Percentiles rank a stretch among this genome's conserved stretches.
phyloP scores from a whole-genome alignment of 768 basidiomycete genomes.

The Lactarius deliciosus region DNA sequence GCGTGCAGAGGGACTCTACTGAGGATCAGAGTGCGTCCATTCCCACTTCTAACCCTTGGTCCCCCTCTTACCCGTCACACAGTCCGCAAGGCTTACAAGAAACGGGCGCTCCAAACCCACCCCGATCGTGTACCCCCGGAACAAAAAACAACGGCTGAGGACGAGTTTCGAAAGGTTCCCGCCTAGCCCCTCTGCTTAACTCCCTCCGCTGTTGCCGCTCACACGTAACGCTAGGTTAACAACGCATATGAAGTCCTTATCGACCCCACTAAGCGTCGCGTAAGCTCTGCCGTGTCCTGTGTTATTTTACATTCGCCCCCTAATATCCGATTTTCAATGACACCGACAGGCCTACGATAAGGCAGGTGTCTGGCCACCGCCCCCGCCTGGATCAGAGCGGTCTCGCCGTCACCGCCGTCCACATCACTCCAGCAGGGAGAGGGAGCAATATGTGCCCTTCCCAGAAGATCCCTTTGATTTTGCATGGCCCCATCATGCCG shows the following conservation, averaged over 20 bases:
- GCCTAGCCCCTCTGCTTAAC: constrained; percentile 30
- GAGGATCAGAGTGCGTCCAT: constrained; percentile 60
- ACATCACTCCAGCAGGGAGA: constrained; percentile 13
- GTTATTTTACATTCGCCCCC: background rate
- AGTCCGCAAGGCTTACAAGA: constrained; percentile 83
- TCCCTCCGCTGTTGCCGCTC: constrained; percentile 11
- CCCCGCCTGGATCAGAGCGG: constrained; percentile 32
- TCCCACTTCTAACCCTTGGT: background rate
- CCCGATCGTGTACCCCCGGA: constrained; percentile 66
- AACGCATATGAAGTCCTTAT: constrained; percentile 77
- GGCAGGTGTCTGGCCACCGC: constrained; percentile 76
- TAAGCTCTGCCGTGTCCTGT: constrained; percentile 34
- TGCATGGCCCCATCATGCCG: constrained; percentile 45
- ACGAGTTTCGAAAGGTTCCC: constrained; percentile 48
- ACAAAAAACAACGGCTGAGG: constrained; percentile 62
- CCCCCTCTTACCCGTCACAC: background rate
- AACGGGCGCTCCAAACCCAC: constrained; percentile 68
- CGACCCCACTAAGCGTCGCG: constrained; percentile 58
- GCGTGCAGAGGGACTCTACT: constrained; percentile 52
- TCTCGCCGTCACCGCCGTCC: constrained; percentile 20
- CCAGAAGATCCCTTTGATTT: constrained; percentile 30
- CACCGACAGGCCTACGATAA: constrained; percentile 57
- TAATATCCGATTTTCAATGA: constrained; percentile 11
- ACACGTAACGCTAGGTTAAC: constrained; percentile 50
- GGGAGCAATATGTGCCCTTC: constrained; percentile 12